phyloP scores from a whole-genome alignment of 2,329 filamentous ascomycete genomes.

The Rosellinia necatrix region DNA sequence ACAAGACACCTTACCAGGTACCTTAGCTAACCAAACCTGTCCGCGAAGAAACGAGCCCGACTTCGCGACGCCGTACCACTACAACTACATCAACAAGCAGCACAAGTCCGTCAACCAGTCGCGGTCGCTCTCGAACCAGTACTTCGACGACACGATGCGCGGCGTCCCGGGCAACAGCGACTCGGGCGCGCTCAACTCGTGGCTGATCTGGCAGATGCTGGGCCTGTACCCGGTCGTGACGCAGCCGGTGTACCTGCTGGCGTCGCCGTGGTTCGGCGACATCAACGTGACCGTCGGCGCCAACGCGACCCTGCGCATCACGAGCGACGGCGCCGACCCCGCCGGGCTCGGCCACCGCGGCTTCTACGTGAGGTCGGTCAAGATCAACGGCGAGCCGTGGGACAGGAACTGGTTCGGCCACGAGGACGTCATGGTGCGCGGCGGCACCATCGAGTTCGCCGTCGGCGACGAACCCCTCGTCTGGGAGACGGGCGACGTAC shows the following conservation, averaged over 20 bases:
- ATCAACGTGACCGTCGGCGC: constrained; percentile 55
- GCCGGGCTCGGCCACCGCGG: constrained; percentile 44
- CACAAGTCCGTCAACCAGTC: constrained; percentile 56
- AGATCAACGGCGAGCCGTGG: constrained; percentile 57
- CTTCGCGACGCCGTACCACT: constrained; percentile 61
- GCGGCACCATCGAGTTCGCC: constrained; percentile 51
- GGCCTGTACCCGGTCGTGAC: constrained; percentile 61
- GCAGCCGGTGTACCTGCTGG: constrained; percentile 60
- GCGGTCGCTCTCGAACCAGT: constrained; percentile 52
- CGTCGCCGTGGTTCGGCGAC: constrained; percentile 53
- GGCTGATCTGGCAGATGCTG: constrained; percentile 60
- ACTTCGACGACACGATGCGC: constrained; percentile 50
- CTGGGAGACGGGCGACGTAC: constrained; percentile 56
- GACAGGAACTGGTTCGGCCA: constrained; percentile 60
- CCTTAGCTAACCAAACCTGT: constrained; percentile 33
- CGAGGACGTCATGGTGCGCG: constrained; percentile 48
- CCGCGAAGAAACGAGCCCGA: constrained; percentile 60
- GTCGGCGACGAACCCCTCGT: constrained; percentile 44
- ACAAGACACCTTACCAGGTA: background rate
- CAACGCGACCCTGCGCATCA: constrained; percentile 49
- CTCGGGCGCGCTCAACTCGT: constrained; percentile 64
- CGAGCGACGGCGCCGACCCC: constrained; percentile 37
- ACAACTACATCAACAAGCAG: constrained; percentile 59
- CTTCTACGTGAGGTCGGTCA: constrained; percentile 58
- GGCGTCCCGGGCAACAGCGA: constrained; percentile 64